Evolutionary conservation across 306 rosid genomes (phyloP).

Genomic region (Bauhinia variegata): DNA sequence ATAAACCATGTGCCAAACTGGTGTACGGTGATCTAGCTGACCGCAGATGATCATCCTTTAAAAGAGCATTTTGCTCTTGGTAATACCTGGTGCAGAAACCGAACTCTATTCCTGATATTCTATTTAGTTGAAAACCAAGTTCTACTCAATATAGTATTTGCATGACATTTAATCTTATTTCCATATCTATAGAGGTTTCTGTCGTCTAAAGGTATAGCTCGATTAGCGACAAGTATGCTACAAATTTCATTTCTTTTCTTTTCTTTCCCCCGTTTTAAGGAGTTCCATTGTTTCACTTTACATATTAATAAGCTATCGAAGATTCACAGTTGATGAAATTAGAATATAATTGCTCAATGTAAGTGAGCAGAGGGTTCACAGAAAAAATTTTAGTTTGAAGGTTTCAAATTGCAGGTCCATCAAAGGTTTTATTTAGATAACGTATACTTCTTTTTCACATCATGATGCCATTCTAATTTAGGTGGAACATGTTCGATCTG

Average conservation of each 20-base stretch:
- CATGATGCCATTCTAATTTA: conserved; percentile 38
- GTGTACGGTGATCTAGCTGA: neutral
- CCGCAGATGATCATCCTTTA: neutral
- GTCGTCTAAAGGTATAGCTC: neutral
- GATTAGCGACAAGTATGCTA: neutral
- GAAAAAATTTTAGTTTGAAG: too few species aligned
- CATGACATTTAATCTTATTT: neutral
- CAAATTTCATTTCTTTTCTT: neutral
- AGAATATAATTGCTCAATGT: too few species aligned
- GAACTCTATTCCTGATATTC: neutral
- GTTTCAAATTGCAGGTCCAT: too few species aligned
- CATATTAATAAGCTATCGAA: neutral
- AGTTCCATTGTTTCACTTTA: neutral
- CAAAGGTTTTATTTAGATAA: too few species aligned
- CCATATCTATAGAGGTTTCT: neutral
- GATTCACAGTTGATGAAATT: neutral
- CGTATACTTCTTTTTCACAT: conserved; percentile 17
- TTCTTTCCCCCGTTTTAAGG: neutral
- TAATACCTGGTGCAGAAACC: neutral
- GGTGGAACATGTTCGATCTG: conserved; percentile 99
- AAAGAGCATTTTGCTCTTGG: neutral
- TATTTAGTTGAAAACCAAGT: neutral
- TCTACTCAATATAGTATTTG: neutral
- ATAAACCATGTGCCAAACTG: too few species aligned
- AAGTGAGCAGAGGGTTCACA: too few species aligned